These are phyloP conservation scores for Ettlia oleoabundans DNA, from an alignment of 139 green algal species.

Conservation along the genomic window DNA sequence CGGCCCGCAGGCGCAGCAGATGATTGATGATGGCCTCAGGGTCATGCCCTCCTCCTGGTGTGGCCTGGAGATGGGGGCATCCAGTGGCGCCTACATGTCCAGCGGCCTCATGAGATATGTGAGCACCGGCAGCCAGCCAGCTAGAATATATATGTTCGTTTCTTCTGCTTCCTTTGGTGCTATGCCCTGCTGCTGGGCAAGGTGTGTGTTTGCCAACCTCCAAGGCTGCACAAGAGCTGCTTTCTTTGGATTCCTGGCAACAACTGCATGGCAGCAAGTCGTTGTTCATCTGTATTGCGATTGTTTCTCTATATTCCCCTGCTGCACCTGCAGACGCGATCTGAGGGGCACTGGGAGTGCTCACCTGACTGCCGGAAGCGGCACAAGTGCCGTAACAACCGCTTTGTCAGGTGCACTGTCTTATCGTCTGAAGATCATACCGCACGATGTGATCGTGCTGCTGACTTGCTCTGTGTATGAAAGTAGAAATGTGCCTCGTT, in stretches of 20 bases:
- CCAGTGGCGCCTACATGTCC: neutral
- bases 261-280: neutral
- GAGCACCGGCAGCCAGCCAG: no score
- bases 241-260: no score
- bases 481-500: no score
- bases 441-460: no score
- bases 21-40: neutral
- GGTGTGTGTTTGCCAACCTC: no score
- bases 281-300: no score
- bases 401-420: constrained; percentile 36
- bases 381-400: constrained; percentile 39
- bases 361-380: constrained; percentile 4
- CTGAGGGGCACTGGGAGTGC: constrained; percentile 27
- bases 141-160: no score
- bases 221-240: no score
- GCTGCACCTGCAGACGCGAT: constrained; percentile 3
- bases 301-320: neutral
- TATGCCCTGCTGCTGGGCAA: neutral
- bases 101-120: neutral
- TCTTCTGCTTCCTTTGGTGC: neutral
- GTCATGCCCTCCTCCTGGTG: constrained; percentile 5
- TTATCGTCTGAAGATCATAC: no score
- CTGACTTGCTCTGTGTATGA: no score
- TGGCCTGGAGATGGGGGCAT: neutral
- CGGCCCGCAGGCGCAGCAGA: neutral